Base-by-base conservation (phyloP, 768 basidiomycete species). In the Hirschioporus abietinus region DNA sequence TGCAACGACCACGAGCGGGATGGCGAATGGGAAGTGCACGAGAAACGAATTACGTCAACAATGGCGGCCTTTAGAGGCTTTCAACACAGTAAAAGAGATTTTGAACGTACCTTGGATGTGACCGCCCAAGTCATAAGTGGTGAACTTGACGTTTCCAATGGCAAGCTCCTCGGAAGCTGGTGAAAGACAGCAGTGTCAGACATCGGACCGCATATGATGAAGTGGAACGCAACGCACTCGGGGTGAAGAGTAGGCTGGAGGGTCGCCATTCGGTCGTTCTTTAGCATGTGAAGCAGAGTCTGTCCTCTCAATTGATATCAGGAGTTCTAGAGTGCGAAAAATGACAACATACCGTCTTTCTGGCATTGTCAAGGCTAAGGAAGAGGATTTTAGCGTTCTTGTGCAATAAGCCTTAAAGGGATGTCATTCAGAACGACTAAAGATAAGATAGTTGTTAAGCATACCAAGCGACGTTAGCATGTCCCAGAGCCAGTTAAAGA, bases 381-480 rank as follows among this genome's bases (percentile, higher is more conserved):
- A 99, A 99, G 70, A 99, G 86, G 76, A 99, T 97, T 86, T 99
- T 99, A 71, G 97, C 97, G 76, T 97, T 98, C 91, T 99, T 97
- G 84, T 95, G 92, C 80, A 90, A 74, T 72, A 96, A 84, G 70
- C 95, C 95, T 96, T 69, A 36, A 62, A 58, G 36, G 57, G n/a
- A n/a, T n/a, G n/a, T n/a, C 34, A 58, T 27, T 35, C 25, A 23
- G 24, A 64, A 42, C 68, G 23, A 69, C 65, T 25, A 64, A 10
- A 57, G 61, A 42, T 66, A 63, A 65, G 7, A 26, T 34, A 60
- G 24, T 17, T 27, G 65, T 5, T 52, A 78, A 30, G 8, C 87
- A 66, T 76, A 98, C 96, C 96, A 59, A 98, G 91, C 75, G 92
- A 89, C 62, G 94, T 86, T 72, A 99, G 91, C 67, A 98, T 82